Percentiles rank a stretch among this genome's conserved stretches.
These are phyloP conservation scores for Elongisporangium prolatum DNA, from an alignment of 352 stramenopile genomes.

Conservation along the genomic window DNA sequence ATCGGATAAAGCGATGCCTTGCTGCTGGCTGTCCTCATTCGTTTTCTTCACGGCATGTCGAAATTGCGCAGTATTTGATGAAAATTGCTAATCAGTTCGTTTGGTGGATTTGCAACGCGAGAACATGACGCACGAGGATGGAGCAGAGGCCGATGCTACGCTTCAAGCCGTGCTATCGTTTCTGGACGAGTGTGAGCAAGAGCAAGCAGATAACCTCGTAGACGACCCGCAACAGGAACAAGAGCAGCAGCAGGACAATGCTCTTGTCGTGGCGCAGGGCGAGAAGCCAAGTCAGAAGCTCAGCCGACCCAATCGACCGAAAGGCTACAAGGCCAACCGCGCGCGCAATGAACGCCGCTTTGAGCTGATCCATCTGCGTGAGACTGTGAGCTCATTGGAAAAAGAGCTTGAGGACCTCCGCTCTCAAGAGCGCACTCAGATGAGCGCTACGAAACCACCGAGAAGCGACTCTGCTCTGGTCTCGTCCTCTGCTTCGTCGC, in stretches of 20 bases:
- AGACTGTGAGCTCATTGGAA: neutral
- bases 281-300: neutral
- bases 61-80: neutral
- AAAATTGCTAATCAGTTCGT: too few relatives aligned
- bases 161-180: constrained; percentile 37
- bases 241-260: neutral
- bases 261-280: neutral
- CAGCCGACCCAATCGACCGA: neutral
- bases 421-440: neutral
- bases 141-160: neutral
- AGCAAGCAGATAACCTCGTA: neutral
- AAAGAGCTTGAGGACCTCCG: neutral
- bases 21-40: neutral
- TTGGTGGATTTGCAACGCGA: too few relatives aligned
- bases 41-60: neutral
- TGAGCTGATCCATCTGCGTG: constrained; percentile 15
- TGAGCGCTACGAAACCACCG: neutral
- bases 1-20: neutral
- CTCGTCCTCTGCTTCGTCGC: neutral
- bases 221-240: neutral
- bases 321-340: constrained; percentile 20
- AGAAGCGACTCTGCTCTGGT: neutral
- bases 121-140: neutral
- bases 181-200: constrained; percentile 27
- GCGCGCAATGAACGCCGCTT: constrained; percentile 12